phyloP scores from a whole-genome alignment of 352 stramenopile species.

The Hyaloperonospora arabidopsidis region DNA sequence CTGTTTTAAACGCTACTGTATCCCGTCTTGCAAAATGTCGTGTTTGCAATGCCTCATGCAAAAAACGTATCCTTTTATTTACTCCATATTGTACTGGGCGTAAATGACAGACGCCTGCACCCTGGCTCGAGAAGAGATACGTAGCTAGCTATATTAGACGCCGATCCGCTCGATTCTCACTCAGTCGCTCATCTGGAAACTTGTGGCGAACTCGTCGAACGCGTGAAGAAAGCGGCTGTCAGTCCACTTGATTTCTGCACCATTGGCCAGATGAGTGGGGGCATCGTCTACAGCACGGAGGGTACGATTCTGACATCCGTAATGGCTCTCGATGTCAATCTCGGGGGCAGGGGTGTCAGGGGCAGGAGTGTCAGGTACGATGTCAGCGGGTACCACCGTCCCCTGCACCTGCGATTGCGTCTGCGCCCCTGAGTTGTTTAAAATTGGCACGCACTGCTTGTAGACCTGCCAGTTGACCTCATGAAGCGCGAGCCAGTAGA shows the following conservation, averaged over 20 bases:
- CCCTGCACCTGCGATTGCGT: constrained; percentile 9
- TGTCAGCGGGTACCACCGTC: constrained; percentile 14
- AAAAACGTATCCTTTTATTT: no score
- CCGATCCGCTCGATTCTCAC: background rate
- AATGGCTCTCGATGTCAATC: constrained; percentile 7
- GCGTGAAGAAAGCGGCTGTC: constrained; percentile 30
- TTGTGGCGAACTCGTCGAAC: constrained; percentile 25
- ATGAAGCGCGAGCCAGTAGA: constrained; percentile 32
- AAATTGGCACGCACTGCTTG: constrained; percentile 32
- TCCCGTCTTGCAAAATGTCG: no score
- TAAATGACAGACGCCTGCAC: no score
- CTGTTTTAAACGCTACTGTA: no score
- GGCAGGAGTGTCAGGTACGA: background rate
- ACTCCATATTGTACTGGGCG: no score
- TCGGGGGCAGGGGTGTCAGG: no score
- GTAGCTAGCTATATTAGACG: no score
- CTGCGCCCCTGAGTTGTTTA: constrained; percentile 19
- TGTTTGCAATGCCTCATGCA: no score
- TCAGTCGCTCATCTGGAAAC: constrained; percentile 18
- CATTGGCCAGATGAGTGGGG: constrained; percentile 17
- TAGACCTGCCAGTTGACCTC: constrained; percentile 38
- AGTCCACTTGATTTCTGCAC: constrained; percentile 22
- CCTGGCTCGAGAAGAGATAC: no score
- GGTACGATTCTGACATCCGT: constrained; percentile 19
- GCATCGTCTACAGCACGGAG: constrained; percentile 19